Base-by-base conservation (phyloP, 2,329 filamentous ascomycete species). In the Zymoseptoria pseudotritici region DNA sequence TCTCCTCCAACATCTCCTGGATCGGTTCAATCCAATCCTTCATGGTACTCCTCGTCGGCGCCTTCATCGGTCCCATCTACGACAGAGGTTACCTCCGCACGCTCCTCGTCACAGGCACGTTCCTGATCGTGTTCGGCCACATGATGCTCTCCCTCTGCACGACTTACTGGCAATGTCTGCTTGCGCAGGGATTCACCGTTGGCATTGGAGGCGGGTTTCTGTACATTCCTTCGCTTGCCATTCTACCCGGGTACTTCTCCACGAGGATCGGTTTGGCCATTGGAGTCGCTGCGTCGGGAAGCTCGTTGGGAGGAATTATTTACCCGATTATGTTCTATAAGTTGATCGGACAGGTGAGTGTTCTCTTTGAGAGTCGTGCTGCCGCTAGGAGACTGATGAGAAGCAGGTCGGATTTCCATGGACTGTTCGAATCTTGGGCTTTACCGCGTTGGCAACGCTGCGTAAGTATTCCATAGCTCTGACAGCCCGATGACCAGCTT, bases 111-210 rank as follows among this genome's bases (percentile, higher is more conserved):
- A 66, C 70, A 4, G 80, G 79, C 55, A 72, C 74, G 9, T 69
- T 80, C 60, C 61, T 80, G 51, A 69, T 80, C 5, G 77, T 81
- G 2, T 73, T 81, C 42, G 80, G 79, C 4, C 75, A 78, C 55
- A 81, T 81, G 78, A 81, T 81, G 78, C 69, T 81, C 1, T 77
- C 75, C 50, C 70, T 81, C 6, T 79, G 78, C 59, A 72, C 68
- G 2, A 63, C 71, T 53, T 82, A 79, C 73, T 81, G 76, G 73
- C 78, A 82, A 62, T 74, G 80, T 9, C 70, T 82, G 7, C 75
- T 82, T 17, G 74, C 78, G 1, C 79, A 82, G 63, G 79, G 74
- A 0, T 72, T 82, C 55, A 78, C 77, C 65, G 75, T 79, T 53
- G 78, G 79, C 22, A 70, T 79, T 11, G 79, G 79, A 21, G 72